Conservation (phyloP, 768 basidiomycete species). For the Lactifluus volemus region DNA sequence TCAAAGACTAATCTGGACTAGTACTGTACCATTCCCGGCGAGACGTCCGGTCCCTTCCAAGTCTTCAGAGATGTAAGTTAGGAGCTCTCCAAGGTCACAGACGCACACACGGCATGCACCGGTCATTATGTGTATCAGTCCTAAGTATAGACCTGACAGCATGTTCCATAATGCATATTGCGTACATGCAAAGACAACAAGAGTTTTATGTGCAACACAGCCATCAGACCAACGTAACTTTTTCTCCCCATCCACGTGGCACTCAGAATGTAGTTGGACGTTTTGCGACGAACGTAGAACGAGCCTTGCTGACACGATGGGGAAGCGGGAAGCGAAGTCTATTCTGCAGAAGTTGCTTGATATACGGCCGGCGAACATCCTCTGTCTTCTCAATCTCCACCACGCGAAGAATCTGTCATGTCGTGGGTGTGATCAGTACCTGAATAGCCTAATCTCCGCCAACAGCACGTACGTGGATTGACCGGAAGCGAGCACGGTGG, state of each 20-base stretch:
- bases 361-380: slow-evolving; percentile 93
- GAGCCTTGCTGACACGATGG: slow-evolving; percentile 72
- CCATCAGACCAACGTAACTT: background rate
- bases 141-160: background rate
- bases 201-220: background rate
- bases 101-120: background rate
- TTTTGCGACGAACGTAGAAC: slow-evolving; percentile 71
- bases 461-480: slow-evolving; percentile 72
- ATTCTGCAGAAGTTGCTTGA: slow-evolving; percentile 89
- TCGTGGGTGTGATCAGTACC: background rate
- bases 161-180: slow-evolving; percentile 1
- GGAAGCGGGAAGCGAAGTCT: slow-evolving; percentile 96
- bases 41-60: background rate
- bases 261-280: slow-evolving; percentile 66
- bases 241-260: background rate
- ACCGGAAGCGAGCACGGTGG: slow-evolving; percentile 98
- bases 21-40: too few relatives aligned
- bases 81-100: background rate
- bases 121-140: background rate
- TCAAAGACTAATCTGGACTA: background rate
- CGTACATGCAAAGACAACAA: background rate
- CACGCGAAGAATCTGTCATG: slow-evolving; percentile 83
- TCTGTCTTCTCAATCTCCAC: slow-evolving; percentile 90
- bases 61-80: too few relatives aligned
- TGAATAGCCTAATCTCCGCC: background rate